Percentiles rank a stretch among this genome's conserved stretches.
Evolutionary conservation across 164 flowering plant genomes (phyloP).

Genomic region (Berberis thunbergii): DNA sequence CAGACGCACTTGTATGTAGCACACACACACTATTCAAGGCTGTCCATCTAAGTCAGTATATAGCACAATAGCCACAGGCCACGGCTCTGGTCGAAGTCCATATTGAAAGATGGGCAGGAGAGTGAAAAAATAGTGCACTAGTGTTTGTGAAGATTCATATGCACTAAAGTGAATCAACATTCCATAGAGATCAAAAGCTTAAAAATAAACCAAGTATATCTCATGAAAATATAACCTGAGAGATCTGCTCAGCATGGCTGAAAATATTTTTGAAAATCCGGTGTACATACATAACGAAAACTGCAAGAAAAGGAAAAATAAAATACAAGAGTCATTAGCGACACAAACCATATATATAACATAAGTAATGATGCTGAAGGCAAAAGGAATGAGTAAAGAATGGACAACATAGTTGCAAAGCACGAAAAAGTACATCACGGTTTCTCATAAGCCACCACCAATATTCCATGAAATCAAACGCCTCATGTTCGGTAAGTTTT

Average conservation of each 20-base stretch:
- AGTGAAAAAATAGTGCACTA: background rate
- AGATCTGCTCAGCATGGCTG: slow-evolving; percentile 83
- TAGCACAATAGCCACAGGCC: too few relatives aligned
- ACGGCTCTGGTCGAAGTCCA: too few relatives aligned
- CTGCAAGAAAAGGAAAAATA: slow-evolving; percentile 35
- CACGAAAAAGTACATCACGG: too few relatives aligned
- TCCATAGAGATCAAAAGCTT: background rate
- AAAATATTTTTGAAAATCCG: slow-evolving; percentile 84
- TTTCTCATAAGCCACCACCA: too few relatives aligned
- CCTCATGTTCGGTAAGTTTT: too few relatives aligned
- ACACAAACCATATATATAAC: slow-evolving; percentile 3
- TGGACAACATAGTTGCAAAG: too few relatives aligned
- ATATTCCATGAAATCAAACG: too few relatives aligned
- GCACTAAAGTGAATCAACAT: background rate
- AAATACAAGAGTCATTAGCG: slow-evolving; percentile 2
- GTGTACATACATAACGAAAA: slow-evolving; percentile 58
- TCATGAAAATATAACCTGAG: slow-evolving; percentile 49
- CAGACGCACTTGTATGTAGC: too few relatives aligned
- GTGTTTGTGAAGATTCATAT: background rate
- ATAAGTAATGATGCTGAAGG: background rate
- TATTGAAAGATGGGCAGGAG: too few relatives aligned
- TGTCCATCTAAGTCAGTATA: too few relatives aligned
- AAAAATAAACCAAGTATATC: background rate
- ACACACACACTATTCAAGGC: too few relatives aligned
- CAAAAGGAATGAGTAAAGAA: background rate